These are phyloP conservation scores for Ascoidea asiatica DNA, from an alignment of 805 yeast species.

Conservation along the genomic window DNA sequence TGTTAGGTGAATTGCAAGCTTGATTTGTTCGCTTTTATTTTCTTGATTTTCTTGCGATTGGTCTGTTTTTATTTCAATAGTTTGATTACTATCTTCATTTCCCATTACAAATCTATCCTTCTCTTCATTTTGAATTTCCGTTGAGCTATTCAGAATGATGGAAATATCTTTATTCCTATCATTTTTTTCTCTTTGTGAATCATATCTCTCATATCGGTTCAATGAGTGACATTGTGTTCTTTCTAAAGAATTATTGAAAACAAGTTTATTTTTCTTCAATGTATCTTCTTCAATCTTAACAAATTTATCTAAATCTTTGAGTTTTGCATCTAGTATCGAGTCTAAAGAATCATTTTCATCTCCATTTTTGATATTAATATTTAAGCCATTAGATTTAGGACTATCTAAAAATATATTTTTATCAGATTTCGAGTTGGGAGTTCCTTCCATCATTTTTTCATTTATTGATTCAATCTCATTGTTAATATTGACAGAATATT, in stretches of 20 bases:
- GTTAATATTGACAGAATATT: slow-evolving; percentile 7
- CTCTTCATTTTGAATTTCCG: too few species aligned
- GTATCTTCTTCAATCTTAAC: slow-evolving; percentile 5
- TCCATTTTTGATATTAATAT: too few species aligned
- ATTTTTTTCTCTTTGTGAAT: neutral
- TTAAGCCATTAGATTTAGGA: too few species aligned
- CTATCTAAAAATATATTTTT: too few species aligned
- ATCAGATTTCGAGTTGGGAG: too few species aligned
- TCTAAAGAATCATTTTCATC: too few species aligned
- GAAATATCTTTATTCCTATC: slow-evolving; percentile 1
- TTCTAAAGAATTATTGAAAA: neutral
- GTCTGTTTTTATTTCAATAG: neutral
- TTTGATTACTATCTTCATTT: slow-evolving; percentile 3
- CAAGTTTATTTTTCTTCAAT: neutral
- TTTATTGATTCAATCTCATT: slow-evolving; percentile 5
- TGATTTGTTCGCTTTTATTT: slow-evolving; percentile 13
- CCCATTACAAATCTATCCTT: too few species aligned
- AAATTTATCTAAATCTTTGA: slow-evolving; percentile 9
- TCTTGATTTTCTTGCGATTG: slow-evolving; percentile 10
- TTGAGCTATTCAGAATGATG: too few species aligned
- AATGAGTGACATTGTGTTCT: slow-evolving; percentile 7
- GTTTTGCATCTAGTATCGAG: too few species aligned
- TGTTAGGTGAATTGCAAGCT: slow-evolving; percentile 20
- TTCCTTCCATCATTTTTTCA: too few species aligned
- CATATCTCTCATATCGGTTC: slow-evolving; percentile 8